Evolutionary conservation across 2,329 filamentous ascomycete genomes (phyloP).

Genomic region (Aspergillus hortae): DNA sequence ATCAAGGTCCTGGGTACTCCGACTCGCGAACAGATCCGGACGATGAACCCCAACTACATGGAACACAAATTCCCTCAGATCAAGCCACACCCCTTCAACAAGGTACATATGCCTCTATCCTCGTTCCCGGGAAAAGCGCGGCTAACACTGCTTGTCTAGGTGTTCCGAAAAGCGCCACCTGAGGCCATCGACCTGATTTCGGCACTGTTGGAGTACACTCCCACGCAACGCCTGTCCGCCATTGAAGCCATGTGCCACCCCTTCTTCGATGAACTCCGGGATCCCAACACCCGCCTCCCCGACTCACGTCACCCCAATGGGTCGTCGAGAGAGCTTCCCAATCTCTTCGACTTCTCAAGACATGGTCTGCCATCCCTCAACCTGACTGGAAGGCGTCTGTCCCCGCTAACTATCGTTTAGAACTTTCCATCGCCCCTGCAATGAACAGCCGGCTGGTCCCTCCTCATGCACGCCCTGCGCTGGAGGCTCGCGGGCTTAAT

Average conservation of each 20-base stretch:
- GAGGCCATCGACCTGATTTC: slow-evolving; percentile 95
- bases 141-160: slow-evolving; percentile 45
- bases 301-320: slow-evolving; percentile 89
- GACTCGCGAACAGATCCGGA: slow-evolving; percentile 95
- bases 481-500: slow-evolving; percentile 77
- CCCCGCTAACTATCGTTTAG: slow-evolving; percentile 46
- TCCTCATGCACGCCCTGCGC: slow-evolving; percentile 68
- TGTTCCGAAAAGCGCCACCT: slow-evolving; percentile 92
- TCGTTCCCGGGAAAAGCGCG: not conserved
- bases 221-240: slow-evolving; percentile 87
- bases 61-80: slow-evolving; percentile 99
- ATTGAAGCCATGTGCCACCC: slow-evolving; percentile 97
- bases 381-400: not conserved
- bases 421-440: slow-evolving; percentile 89
- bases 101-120: slow-evolving; percentile 48
- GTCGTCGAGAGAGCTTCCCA: slow-evolving; percentile 74
- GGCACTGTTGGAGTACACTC: slow-evolving; percentile 90
- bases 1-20: slow-evolving; percentile 98
- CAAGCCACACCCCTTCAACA: slow-evolving; percentile 98
- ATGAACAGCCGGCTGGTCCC: slow-evolving; percentile 89
- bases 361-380: slow-evolving; percentile 66
- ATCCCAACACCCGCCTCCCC: slow-evolving; percentile 84
- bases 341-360: slow-evolving; percentile 86
- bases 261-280: slow-evolving; percentile 95
- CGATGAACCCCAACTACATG: slow-evolving; percentile 99